These are phyloP conservation scores for Karstenula rhodostoma DNA, from an alignment of 2,329 filamentous ascomycete species.

Conservation along the genomic window DNA sequence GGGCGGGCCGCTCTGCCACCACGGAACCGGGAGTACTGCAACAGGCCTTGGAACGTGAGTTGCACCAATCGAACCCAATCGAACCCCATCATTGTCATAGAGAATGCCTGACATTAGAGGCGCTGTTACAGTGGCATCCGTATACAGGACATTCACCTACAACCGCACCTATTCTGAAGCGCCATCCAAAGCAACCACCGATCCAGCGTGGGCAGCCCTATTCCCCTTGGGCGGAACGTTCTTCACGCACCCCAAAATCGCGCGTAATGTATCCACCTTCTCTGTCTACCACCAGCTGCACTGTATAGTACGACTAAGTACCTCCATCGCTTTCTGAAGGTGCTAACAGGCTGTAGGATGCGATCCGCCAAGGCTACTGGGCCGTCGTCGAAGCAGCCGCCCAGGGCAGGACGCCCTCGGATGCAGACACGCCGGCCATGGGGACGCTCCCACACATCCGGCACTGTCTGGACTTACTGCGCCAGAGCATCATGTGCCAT, in stretches of 20 bases:
- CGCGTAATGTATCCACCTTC: background rate
- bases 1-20: too few species aligned
- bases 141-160: conserved; percentile 11
- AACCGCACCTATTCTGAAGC: conserved; percentile 7
- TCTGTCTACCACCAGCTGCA: conserved; percentile 11
- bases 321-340: background rate
- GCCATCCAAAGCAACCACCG: background rate
- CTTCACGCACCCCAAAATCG: background rate
- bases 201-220: background rate
- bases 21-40: too few species aligned
- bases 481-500: conserved; percentile 6
- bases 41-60: too few species aligned
- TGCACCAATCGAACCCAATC: too few species aligned
- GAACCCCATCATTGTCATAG: too few species aligned
- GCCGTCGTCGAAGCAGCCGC: conserved; percentile 1
- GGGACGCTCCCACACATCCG: conserved; percentile 1
- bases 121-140: too few species aligned
- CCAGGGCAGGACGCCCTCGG: background rate
- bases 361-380: conserved; percentile 2
- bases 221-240: conserved; percentile 4
- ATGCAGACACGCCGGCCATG: background rate
- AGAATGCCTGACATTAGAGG: too few species aligned
- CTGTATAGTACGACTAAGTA: conserved; percentile 9
- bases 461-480: conserved; percentile 8
- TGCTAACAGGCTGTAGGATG: background rate